These are phyloP conservation scores for Tuber indicum DNA, from an alignment of 495 filamentous ascomycete genomes.

Conservation along the genomic window DNA sequence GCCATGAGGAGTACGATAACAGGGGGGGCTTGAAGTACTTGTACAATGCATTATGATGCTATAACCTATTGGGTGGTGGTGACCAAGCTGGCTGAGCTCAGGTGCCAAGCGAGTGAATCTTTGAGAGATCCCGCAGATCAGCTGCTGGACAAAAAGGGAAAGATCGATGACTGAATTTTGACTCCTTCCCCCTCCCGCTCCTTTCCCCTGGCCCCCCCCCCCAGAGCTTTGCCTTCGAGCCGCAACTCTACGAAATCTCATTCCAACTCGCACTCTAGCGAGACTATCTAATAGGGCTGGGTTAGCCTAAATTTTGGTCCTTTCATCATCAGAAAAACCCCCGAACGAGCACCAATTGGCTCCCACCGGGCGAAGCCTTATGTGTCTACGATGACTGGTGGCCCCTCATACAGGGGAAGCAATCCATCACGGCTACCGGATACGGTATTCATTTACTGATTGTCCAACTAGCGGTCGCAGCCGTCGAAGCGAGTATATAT, in stretches of 20 bases:
- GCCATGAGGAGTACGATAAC: too few species aligned
- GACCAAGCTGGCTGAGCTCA: not conserved
- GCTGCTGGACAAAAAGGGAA: not conserved
- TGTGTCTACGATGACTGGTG: not conserved
- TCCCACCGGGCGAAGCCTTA: not conserved
- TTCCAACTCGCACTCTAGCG: not conserved
- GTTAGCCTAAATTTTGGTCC: not conserved
- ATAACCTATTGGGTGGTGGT: not conserved
- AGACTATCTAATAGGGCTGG: not conserved
- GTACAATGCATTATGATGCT: not conserved
- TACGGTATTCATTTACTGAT: not conserved
- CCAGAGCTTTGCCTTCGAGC: not conserved
- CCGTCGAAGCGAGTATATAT: not conserved
- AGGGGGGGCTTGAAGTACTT: too few species aligned
- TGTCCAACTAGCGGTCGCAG: not conserved
- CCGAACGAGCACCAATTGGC: not conserved
- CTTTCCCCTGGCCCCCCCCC: not conserved
- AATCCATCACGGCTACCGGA: not conserved
- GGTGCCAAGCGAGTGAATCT: not conserved
- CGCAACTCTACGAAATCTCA: not conserved
- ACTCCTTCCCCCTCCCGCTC: not conserved
- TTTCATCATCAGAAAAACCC: not conserved
- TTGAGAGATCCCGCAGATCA: not conserved
- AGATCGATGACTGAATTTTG: not conserved
- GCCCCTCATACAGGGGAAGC: not conserved